Evolutionary conservation across 306 rosid genomes (phyloP).

Genomic region (Biancaea sappan): DNA sequence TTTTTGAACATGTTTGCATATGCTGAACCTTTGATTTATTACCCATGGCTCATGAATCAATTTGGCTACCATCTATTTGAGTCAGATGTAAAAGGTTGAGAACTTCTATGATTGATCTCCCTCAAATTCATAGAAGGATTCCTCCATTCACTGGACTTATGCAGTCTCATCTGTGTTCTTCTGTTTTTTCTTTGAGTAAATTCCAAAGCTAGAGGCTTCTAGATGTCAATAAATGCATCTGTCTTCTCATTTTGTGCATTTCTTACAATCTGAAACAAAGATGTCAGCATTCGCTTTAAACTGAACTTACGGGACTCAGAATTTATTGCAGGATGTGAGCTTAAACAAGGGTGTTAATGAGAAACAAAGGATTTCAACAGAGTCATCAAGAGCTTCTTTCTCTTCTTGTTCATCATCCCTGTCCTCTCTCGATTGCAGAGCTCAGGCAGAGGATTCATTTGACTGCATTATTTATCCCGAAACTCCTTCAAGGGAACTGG

Average conservation of each 20-base stretch:
- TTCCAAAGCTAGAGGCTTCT: neutral
- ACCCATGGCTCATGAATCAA: neutral
- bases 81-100: conserved; percentile 7
- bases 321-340: conserved; percentile 58
- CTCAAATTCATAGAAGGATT: conserved; percentile 11
- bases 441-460: conserved; percentile 60
- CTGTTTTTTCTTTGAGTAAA: neutral
- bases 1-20: conserved; percentile 3
- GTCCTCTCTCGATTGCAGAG: conserved; percentile 68
- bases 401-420: conserved; percentile 81
- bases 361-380: conserved; percentile 63
- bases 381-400: conserved; percentile 86
- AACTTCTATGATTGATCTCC: neutral
- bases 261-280: neutral
- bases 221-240: conserved; percentile 18
- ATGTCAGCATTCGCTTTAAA: conserved; percentile 11
- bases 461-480: conserved; percentile 53
- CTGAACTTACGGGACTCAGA: conserved; percentile 26
- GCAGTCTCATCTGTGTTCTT: conserved; percentile 13
- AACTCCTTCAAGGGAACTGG: conserved; percentile 59
- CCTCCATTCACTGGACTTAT: neutral
- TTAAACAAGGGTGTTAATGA: conserved; percentile 57
- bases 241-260: neutral
- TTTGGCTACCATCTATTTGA: conserved; percentile 15
- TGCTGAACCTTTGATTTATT: conserved; percentile 12